Evolutionary conservation across 192 early-diverging fungal species (phyloP).

Genomic region (Jimgerdemannia lactiflua): DNA sequence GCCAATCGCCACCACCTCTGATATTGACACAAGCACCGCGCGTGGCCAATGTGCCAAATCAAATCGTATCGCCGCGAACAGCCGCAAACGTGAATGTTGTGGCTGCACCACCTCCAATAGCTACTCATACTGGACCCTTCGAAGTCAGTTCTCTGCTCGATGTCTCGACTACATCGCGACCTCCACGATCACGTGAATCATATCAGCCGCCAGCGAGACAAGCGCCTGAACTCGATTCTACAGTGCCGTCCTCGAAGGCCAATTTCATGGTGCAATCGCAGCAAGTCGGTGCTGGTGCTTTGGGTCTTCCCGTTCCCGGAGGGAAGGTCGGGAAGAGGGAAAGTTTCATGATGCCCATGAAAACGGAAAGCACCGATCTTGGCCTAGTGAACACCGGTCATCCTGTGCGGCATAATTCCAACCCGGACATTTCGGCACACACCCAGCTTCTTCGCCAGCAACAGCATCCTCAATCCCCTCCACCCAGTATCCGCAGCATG

Average conservation of each 20-base stretch:
- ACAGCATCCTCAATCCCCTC: slow-evolving; percentile 2
- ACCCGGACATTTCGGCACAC: slow-evolving; percentile 5
- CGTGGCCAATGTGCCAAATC: slow-evolving; percentile 3
- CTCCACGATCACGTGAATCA: not conserved
- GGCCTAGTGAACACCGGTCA: not conserved
- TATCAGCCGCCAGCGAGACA: not conserved
- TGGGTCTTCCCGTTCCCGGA: too few species aligned
- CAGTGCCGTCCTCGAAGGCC: not conserved
- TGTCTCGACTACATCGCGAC: not conserved
- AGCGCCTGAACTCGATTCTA: not conserved
- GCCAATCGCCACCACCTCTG: not conserved
- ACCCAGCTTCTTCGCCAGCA: slow-evolving; percentile 3
- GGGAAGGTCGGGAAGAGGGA: not conserved
- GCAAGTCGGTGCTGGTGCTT: not conserved
- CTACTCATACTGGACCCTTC: not conserved
- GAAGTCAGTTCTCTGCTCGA: not conserved
- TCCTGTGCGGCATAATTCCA: not conserved
- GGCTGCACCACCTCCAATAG: not conserved
- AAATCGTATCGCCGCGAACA: slow-evolving; percentile 2
- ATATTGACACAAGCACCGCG: slow-evolving; percentile 3
- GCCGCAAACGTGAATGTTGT: not conserved
- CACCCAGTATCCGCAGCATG: not conserved
- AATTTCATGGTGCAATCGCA: not conserved
- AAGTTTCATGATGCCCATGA: slow-evolving; percentile 1
- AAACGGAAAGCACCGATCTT: not conserved